These are phyloP conservation scores for Hypoxylon lienhwacheense DNA, from an alignment of 495 filamentous ascomycete genomes.

Conservation along the genomic window DNA sequence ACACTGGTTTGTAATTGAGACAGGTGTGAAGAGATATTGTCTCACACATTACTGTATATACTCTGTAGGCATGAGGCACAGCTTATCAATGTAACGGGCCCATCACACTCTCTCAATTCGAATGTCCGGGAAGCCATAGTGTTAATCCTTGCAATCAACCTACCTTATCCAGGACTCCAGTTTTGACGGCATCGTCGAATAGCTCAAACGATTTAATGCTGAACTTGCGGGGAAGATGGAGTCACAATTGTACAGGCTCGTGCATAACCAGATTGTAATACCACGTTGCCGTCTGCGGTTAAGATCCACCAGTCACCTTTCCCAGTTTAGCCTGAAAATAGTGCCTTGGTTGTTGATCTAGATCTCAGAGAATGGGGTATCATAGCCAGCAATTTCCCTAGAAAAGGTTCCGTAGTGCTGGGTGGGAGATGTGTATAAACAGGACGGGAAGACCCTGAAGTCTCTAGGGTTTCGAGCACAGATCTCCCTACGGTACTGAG, in stretches of 20 bases:
- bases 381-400: constrained; percentile 12
- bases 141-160: neutral
- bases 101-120: too few relatives aligned
- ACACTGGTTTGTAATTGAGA: too few relatives aligned
- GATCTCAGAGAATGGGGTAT: constrained; percentile 16
- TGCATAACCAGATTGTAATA: constrained; percentile 1
- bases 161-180: constrained; percentile 33
- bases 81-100: neutral
- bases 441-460: constrained; percentile 3
- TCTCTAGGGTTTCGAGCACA: neutral
- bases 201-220: neutral
- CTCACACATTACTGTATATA: too few relatives aligned
- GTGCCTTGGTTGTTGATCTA: constrained; percentile 12
- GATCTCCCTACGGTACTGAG: constrained; percentile 3
- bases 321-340: constrained; percentile 28
- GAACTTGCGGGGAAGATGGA: constrained; percentile 10
- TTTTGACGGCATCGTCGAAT: constrained; percentile 8
- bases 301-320: constrained; percentile 10
- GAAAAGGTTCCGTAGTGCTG: constrained; percentile 12
- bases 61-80: too few relatives aligned
- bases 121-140: neutral
- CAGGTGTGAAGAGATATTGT: too few relatives aligned
- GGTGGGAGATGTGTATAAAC: constrained; percentile 32
- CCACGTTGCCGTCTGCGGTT: constrained; percentile 10
- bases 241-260: constrained; percentile 9